Conservation (phyloP, 306 rosid genomes). For the Ammopiptanthus mongolicus region DNA sequence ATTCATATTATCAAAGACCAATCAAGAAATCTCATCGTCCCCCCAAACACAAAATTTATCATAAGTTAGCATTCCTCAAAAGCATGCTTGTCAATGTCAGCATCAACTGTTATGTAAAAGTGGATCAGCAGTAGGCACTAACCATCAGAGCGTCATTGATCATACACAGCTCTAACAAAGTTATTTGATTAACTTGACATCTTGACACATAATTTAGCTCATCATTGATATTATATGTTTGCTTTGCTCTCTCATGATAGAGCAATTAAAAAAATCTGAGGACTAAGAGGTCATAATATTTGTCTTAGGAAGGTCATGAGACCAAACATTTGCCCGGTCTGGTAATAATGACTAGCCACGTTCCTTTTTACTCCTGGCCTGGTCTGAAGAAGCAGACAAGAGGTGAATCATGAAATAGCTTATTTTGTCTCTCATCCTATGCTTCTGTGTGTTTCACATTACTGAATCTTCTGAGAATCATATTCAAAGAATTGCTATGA, state of each 20-base stretch:
- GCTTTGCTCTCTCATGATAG: background rate
- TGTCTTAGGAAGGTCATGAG: too few species aligned
- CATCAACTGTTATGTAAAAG: too few species aligned
- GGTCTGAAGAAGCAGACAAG: too few species aligned
- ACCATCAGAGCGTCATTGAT: too few species aligned
- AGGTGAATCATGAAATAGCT: background rate
- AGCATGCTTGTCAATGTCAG: background rate
- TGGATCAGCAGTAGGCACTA: too few species aligned
- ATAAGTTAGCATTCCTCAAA: background rate
- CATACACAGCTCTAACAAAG: background rate
- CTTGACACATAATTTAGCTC: background rate
- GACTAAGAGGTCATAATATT: background rate
- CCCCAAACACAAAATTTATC: too few species aligned
- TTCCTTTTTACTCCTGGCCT: background rate
- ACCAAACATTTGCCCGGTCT: too few species aligned
- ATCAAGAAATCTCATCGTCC: too few species aligned
- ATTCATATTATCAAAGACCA: too few species aligned
- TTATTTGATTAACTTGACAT: background rate
- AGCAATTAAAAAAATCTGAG: background rate
- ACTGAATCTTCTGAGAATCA: background rate
- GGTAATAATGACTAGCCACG: background rate
- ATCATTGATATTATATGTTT: background rate
- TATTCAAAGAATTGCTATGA: constrained; percentile 10
- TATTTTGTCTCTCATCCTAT: background rate
- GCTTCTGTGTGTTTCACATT: too few species aligned